A percentile compares a stretch with the other conserved stretches of the same genome.
These are phyloP conservation scores for Eucalyptus marginata DNA, from an alignment of 345 rosid genomes.

Conservation along the genomic window DNA sequence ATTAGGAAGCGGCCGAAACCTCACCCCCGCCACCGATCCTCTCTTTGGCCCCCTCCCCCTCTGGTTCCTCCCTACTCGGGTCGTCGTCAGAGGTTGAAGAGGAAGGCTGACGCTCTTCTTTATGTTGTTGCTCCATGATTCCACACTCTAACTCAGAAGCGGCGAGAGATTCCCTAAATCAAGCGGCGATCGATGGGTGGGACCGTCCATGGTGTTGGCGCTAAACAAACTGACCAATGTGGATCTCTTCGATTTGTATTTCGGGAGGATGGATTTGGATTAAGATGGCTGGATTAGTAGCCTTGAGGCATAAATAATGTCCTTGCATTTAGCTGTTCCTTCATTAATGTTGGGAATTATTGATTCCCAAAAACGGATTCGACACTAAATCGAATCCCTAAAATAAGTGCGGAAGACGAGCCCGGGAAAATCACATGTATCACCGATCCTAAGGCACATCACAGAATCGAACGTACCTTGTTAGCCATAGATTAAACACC, in stretches of 20 bases:
- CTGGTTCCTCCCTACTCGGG: not conserved
- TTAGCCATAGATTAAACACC: too few relatives aligned
- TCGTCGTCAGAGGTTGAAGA: not conserved
- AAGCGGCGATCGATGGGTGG: not conserved
- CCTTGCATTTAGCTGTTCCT: too few relatives aligned
- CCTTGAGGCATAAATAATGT: constrained; percentile 40
- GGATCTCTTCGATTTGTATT: constrained; percentile 89
- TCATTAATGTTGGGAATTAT: too few relatives aligned
- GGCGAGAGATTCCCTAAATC: not conserved
- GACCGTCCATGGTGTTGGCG: not conserved
- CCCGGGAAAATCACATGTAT: too few relatives aligned
- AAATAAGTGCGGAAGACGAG: too few relatives aligned
- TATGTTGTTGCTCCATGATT: not conserved
- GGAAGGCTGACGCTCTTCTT: not conserved
- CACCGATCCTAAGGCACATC: too few relatives aligned
- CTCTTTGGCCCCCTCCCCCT: not conserved
- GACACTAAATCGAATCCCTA: too few relatives aligned
- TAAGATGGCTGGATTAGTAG: constrained; percentile 94
- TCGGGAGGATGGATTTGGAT: constrained; percentile 80
- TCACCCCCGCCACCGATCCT: not conserved
- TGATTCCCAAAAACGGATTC: too few relatives aligned
- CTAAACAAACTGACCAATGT: constrained; percentile 14
- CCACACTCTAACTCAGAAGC: not conserved
- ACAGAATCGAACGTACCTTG: too few relatives aligned
- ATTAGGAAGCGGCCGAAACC: not conserved